A percentile compares a stretch with the other conserved stretches of the same genome.
Conservation (phyloP, 2,329 filamentous ascomycete genomes). For the Fusarium pseudocircinatum region DNA sequence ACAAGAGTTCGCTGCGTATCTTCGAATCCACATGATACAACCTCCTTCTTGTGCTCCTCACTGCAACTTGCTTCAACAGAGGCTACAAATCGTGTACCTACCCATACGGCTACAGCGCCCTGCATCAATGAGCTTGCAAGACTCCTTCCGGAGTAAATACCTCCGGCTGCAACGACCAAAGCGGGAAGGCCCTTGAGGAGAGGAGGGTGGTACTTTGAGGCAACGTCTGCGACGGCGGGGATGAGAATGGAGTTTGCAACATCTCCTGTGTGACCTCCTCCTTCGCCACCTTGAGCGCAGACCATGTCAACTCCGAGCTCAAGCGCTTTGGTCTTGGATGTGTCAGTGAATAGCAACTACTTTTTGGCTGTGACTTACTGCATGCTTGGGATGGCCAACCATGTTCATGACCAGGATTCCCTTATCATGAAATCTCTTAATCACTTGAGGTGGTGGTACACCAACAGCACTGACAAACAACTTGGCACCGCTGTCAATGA, state of each 20-base stretch:
- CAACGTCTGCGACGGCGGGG: slow-evolving; percentile 87
- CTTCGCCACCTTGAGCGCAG: slow-evolving; percentile 92
- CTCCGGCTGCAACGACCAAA: slow-evolving; percentile 88
- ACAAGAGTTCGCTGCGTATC: slow-evolving; percentile 87
- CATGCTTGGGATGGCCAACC: slow-evolving; percentile 93
- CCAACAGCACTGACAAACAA: slow-evolving; percentile 91
- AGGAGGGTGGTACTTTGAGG: slow-evolving; percentile 74
- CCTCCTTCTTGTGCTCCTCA: slow-evolving; percentile 83
- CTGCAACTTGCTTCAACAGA: slow-evolving; percentile 82
- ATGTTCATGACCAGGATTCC: slow-evolving; percentile 95
- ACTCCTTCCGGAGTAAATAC: slow-evolving; percentile 83
- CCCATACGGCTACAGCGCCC: slow-evolving; percentile 90
- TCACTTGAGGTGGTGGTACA: slow-evolving; percentile 78
- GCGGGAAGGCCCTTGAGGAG: slow-evolving; percentile 75
- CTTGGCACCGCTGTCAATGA: slow-evolving; percentile 82
- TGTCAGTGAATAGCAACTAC: slow-evolving; percentile 5
- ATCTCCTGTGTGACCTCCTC: slow-evolving; percentile 91
- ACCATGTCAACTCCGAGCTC: slow-evolving; percentile 89
- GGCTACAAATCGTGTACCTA: slow-evolving; percentile 92
- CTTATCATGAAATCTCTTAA: slow-evolving; percentile 79
- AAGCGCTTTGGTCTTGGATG: slow-evolving; percentile 71
- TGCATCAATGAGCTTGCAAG: slow-evolving; percentile 87
- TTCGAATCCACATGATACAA: slow-evolving; percentile 80
- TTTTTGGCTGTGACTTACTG: slow-evolving; percentile 54
- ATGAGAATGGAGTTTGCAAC: slow-evolving; percentile 88